phyloP scores from a whole-genome alignment of 495 filamentous ascomycete species.

The Amphirosellinia nigrospora region DNA sequence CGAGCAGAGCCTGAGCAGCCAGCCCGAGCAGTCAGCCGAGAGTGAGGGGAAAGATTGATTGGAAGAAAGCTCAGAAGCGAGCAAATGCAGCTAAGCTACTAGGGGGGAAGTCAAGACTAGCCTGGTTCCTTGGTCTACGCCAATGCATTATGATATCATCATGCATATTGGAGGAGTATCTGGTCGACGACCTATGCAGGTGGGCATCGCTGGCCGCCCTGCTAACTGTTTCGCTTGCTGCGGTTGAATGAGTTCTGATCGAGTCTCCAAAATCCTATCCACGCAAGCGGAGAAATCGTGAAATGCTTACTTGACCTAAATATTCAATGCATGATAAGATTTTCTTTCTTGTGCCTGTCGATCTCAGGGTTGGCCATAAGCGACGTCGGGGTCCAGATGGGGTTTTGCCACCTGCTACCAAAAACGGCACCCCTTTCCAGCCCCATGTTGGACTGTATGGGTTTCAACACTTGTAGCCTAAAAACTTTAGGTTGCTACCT shows the following conservation, averaged over 20 bases:
- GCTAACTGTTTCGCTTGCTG: slow-evolving; percentile 1
- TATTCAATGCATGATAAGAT: not conserved
- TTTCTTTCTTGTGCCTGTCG: not conserved
- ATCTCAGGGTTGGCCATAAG: not conserved
- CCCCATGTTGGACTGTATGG: not conserved
- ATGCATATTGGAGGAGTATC: not conserved
- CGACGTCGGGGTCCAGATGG: not conserved
- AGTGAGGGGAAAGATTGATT: not conserved
- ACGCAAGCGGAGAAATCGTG: not conserved
- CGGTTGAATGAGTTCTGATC: not conserved
- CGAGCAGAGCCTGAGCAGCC: no score
- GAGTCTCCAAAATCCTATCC: not conserved
- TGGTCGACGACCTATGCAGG: not conserved
- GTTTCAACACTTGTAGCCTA: not conserved
- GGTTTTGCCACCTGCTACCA: slow-evolving; percentile 5
- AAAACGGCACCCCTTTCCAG: not conserved
- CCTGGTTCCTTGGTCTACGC: not conserved
- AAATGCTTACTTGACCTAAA: not conserved
- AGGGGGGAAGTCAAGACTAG: not conserved
- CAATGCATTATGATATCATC: slow-evolving; percentile 14
- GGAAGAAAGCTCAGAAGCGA: not conserved
- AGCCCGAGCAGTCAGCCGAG: no score
- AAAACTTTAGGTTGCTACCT: not conserved
- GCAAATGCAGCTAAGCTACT: slow-evolving; percentile 6
- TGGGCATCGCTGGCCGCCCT: not conserved